Percentiles rank a stretch among this genome's conserved stretches.
Evolutionary conservation across 2,329 filamentous ascomycete genomes (phyloP).

Genomic region (Fusarium compactum): DNA sequence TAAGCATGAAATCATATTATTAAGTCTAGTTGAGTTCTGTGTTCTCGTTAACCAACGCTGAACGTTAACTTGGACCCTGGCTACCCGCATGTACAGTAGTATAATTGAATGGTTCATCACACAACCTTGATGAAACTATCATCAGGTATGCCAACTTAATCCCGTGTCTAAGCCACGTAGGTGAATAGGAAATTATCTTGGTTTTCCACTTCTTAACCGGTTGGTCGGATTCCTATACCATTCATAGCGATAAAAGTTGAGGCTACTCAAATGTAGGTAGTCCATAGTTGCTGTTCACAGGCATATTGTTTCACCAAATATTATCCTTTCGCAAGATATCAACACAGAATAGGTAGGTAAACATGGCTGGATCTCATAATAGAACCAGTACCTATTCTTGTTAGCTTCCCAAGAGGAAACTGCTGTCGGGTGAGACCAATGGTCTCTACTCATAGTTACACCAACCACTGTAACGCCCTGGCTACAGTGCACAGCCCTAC

Average conservation of each 20-base stretch:
- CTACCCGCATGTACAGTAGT: neutral
- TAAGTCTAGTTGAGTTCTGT: neutral
- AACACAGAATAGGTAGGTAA: neutral
- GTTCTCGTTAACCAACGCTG: neutral
- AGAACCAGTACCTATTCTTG: neutral
- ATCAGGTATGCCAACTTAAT: neutral
- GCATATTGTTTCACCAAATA: neutral
- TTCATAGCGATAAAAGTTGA: neutral
- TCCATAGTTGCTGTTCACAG: neutral
- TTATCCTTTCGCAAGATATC: neutral
- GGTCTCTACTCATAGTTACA: neutral
- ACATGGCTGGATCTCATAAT: neutral
- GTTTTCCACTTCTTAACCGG: neutral
- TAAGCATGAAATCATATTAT: neutral
- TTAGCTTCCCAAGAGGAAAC: neutral
- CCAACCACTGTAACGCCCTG: slow-evolving; percentile 6
- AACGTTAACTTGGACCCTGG: neutral
- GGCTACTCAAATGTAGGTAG: neutral
- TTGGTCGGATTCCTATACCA: neutral
- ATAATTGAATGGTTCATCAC: neutral
- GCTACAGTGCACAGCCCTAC: slow-evolving; percentile 38
- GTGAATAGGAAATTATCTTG: neutral
- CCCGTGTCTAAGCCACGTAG: neutral
- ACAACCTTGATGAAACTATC: neutral
- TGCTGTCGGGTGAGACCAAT: neutral